Percentiles rank a stretch among this genome's conserved stretches.
Conservation (phyloP, 2,329 filamentous ascomycete species). For the Epichloe festucae region DNA sequence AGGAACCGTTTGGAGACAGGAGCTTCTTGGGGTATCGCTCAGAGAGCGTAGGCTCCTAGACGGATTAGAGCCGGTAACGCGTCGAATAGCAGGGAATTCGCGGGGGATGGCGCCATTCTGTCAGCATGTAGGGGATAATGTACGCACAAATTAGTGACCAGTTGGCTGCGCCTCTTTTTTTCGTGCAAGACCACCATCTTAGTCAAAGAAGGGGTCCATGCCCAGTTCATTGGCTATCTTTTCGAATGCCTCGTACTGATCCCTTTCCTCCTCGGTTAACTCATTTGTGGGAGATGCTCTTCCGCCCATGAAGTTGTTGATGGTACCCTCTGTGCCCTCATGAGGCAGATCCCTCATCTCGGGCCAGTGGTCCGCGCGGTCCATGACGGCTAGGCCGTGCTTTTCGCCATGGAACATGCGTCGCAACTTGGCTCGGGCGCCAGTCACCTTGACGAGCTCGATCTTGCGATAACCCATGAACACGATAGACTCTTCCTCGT, state of each 20-base stretch:
- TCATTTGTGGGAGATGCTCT: background rate
- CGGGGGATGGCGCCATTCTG: too few relatives aligned
- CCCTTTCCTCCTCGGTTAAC: conserved; percentile 3
- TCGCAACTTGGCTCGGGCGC: conserved; percentile 14
- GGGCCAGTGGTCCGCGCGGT: conserved; percentile 16
- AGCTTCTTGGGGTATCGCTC: too few relatives aligned
- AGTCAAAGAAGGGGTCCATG: conserved; percentile 5
- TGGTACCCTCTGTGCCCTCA: conserved; percentile 12
- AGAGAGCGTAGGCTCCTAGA: too few relatives aligned
- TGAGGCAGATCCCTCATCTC: conserved; percentile 14
- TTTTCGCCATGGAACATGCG: conserved; percentile 34
- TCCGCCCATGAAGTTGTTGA: conserved; percentile 10
- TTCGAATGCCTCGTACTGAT: conserved; percentile 4
- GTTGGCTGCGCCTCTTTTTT: too few relatives aligned
- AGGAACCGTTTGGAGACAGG: too few relatives aligned
- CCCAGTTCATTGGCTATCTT: conserved; percentile 8
- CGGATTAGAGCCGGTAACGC: too few relatives aligned
- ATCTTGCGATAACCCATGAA: conserved; percentile 16
- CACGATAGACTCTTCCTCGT: conserved; percentile 17
- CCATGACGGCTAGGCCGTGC: conserved; percentile 13
- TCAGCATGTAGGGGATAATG: too few relatives aligned
- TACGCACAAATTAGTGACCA: too few relatives aligned
- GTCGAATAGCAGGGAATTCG: too few relatives aligned
- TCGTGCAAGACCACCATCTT: too few relatives aligned
- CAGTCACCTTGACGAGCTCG: conserved; percentile 15